phyloP scores from a whole-genome alignment of 306 rosid genomes.

The Vigna trinervia region DNA sequence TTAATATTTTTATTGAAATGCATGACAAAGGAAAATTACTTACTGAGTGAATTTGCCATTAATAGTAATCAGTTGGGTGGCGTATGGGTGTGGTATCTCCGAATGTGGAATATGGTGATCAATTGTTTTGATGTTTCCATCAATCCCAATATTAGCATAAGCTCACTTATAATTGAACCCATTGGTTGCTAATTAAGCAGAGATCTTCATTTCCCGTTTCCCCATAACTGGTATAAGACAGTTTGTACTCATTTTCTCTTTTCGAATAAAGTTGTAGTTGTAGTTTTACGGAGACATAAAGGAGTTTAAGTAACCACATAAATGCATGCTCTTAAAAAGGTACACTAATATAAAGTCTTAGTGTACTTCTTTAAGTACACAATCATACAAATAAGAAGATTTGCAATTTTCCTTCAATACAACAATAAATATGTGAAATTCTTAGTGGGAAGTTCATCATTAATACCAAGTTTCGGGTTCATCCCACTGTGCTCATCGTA shows the following conservation, averaged over 20 bases:
- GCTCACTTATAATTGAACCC: neutral
- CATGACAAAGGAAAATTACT: slow-evolving; percentile 32
- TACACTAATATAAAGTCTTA: neutral
- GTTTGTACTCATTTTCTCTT: neutral
- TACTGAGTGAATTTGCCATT: slow-evolving; percentile 1
- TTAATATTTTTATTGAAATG: neutral
- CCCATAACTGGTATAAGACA: neutral
- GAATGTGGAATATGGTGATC: neutral
- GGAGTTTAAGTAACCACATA: neutral
- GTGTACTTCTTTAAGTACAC: neutral
- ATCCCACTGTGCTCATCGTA: no score
- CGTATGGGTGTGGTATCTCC: slow-evolving; percentile 35
- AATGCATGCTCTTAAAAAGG: neutral
- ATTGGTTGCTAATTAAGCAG: neutral
- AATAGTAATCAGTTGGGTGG: slow-evolving; percentile 21
- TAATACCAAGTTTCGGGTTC: no score
- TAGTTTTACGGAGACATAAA: slow-evolving; percentile 13
- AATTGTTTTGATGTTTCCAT: no score
- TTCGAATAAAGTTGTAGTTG: neutral
- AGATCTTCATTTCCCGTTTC: slow-evolving; percentile 12
- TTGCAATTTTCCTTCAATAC: neutral
- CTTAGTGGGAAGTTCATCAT: no score
- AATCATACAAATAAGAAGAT: neutral
- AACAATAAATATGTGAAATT: neutral
- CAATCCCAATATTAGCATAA: neutral